Percentiles rank a stretch among this genome's conserved stretches.
phyloP scores from a whole-genome alignment of 202 grass and related monocot genomes.

The Eragrostis tef region DNA sequence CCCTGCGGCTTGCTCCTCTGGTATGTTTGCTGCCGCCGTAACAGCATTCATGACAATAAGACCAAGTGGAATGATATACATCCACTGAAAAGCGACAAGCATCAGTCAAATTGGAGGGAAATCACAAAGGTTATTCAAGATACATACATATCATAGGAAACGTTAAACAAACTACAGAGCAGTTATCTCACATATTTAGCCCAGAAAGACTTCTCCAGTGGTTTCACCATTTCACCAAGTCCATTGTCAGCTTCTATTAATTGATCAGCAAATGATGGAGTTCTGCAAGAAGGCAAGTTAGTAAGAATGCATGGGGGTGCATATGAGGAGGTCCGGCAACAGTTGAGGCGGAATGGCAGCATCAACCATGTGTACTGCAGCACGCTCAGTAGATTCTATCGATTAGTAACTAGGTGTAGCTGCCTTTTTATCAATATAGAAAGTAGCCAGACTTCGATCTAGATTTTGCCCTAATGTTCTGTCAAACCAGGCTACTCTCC shows the following conservation, averaged over 20 bases:
- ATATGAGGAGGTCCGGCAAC: not conserved
- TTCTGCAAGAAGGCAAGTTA: conserved; percentile 56
- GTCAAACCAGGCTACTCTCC: too few species aligned
- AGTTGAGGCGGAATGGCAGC: not conserved
- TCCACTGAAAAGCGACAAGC: conserved; percentile 74
- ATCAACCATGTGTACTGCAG: not conserved
- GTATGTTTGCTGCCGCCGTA: conserved; percentile 85
- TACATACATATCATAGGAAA: not conserved
- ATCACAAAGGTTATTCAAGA: not conserved
- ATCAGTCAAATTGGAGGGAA: conserved; percentile 20
- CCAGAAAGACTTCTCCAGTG: conserved; percentile 94
- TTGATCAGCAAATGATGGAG: conserved; percentile 88
- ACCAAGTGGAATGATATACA: conserved; percentile 93
- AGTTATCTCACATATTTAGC: conserved; percentile 90
- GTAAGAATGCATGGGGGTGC: conserved; percentile 4
- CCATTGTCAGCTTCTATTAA: conserved; percentile 64
- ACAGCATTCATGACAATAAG: conserved; percentile 94
- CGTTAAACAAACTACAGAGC: not conserved
- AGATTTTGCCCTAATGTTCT: too few species aligned
- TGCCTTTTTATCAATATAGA: too few species aligned
- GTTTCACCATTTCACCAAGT: conserved; percentile 79
- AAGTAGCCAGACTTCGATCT: too few species aligned
- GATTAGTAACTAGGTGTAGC: not conserved
- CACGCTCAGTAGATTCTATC: not conserved
- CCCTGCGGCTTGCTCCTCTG: conserved; percentile 63